Evolutionary conservation across 768 basidiomycete genomes (phyloP).

Genomic region (Fistulinella prunicolor): DNA sequence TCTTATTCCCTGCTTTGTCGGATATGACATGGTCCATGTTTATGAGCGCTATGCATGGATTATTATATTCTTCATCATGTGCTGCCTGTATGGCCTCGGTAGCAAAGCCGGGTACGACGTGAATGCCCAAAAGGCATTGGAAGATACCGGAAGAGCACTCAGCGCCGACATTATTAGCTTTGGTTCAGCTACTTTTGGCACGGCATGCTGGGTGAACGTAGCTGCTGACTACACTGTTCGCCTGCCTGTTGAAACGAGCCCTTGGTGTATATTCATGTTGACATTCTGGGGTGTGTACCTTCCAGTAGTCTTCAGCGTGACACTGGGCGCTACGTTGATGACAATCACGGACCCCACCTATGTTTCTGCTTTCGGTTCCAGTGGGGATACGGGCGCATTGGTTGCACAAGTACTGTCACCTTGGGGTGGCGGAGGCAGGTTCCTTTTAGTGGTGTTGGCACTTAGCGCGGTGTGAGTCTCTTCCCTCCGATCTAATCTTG

Average conservation of each 20-base stretch:
- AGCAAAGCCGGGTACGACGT: slow-evolving; percentile 45
- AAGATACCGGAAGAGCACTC: slow-evolving; percentile 43
- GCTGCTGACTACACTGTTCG: slow-evolving; percentile 56
- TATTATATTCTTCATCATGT: slow-evolving; percentile 43
- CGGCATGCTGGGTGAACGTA: slow-evolving; percentile 49
- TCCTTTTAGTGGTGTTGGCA: slow-evolving; percentile 41
- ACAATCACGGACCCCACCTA: slow-evolving; percentile 41
- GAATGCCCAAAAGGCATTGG: slow-evolving; percentile 38
- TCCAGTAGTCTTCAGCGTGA: slow-evolving; percentile 39
- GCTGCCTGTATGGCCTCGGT: slow-evolving; percentile 51
- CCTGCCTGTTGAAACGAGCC: slow-evolving; percentile 42
- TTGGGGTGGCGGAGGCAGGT: slow-evolving; percentile 42
- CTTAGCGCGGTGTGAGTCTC: slow-evolving; percentile 40
- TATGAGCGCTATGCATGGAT: slow-evolving; percentile 61
- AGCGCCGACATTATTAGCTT: slow-evolving; percentile 50
- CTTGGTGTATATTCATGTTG: slow-evolving; percentile 43
- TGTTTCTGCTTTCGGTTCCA: slow-evolving; percentile 36
- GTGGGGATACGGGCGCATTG: slow-evolving; percentile 43
- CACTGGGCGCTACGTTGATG: slow-evolving; percentile 39
- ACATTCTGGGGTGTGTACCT: slow-evolving; percentile 52
- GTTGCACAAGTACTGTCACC: slow-evolving; percentile 42
- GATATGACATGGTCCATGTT: slow-evolving; percentile 44
- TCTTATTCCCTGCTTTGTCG: slow-evolving; percentile 45
- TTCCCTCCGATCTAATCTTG: neutral
- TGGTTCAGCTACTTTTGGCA: slow-evolving; percentile 50